These are phyloP conservation scores for Nannizziopsis barbatae DNA, from an alignment of 2,329 filamentous ascomycete species.

Conservation along the genomic window DNA sequence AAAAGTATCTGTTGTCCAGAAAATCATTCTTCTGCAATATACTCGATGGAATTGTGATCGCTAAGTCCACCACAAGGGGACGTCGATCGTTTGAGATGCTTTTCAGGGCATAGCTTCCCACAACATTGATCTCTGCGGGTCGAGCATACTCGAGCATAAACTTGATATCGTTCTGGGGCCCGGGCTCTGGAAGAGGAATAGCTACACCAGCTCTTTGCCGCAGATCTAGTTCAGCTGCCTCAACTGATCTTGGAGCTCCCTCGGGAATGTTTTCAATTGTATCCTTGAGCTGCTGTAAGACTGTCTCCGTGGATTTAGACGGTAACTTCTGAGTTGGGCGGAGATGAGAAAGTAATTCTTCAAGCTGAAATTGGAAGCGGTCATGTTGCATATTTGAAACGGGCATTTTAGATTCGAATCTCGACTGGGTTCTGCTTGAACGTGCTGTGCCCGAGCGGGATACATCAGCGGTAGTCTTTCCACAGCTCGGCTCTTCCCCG, in stretches of 20 bases:
- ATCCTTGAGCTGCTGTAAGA: conserved; percentile 45
- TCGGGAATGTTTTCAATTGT: conserved; percentile 48
- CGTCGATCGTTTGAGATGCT: conserved; percentile 57
- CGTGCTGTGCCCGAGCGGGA: not conserved
- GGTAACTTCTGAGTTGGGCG: conserved; percentile 49
- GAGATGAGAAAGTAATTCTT: conserved; percentile 50
- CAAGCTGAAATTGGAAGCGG: conserved; percentile 56
- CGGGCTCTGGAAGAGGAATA: conserved; percentile 79
- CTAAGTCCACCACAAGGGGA: conserved; percentile 58
- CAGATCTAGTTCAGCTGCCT: conserved; percentile 56
- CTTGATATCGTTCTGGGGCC: conserved; percentile 60
- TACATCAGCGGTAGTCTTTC: not conserved
- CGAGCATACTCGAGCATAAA: conserved; percentile 72
- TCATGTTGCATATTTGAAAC: conserved; percentile 45
- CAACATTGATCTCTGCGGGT: conserved; percentile 70
- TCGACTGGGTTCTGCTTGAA: conserved; percentile 20
- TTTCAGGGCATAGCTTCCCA: conserved; percentile 73
- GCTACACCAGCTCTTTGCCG: conserved; percentile 53
- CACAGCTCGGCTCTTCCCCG: conserved; percentile 18
- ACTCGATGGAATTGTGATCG: conserved; percentile 67
- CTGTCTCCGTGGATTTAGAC: conserved; percentile 42
- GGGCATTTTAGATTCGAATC: conserved; percentile 25
- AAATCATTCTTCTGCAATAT: conserved; percentile 94
- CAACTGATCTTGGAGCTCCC: conserved; percentile 41
- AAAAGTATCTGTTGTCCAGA: conserved; percentile 83